Conservation (phyloP, 306 rosid genomes). For the Cicer cuneatum region DNA sequence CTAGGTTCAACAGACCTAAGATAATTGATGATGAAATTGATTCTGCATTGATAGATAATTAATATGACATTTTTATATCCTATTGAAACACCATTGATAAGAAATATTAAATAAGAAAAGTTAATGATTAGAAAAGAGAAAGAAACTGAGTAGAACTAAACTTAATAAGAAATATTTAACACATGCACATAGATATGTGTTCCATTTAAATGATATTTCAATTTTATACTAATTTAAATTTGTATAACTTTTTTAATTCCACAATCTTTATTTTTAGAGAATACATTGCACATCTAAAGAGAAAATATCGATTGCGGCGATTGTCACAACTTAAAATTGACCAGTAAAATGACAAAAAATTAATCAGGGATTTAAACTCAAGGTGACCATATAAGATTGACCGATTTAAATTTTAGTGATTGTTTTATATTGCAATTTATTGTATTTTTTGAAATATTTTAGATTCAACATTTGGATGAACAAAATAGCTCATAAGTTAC, state of each 20-base stretch:
- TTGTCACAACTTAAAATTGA: constrained; percentile 4
- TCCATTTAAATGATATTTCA: neutral
- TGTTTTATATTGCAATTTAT: too few species aligned
- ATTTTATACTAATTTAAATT: neutral
- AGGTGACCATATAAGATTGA: too few species aligned
- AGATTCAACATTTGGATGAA: too few species aligned
- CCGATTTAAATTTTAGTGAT: too few species aligned
- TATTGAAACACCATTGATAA: neutral
- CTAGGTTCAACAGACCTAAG: too few species aligned
- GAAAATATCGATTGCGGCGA: neutral
- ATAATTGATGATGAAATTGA: neutral
- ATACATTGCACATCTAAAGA: neutral
- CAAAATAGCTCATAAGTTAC: too few species aligned
- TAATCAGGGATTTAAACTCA: too few species aligned
- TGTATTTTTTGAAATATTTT: too few species aligned
- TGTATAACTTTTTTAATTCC: too few species aligned
- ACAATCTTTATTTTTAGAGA: neutral
- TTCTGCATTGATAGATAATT: too few species aligned
- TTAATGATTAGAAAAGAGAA: neutral
- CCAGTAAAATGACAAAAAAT: neutral
- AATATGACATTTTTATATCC: constrained; percentile 2
- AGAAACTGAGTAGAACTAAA: neutral
- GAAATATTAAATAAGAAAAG: neutral
- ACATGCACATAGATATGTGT: constrained; percentile 15
- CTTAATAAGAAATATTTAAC: neutral